A percentile compares a stretch with the other conserved stretches of the same genome.
Conservation (phyloP, 129 eudicot species). For the Escallonia rubra region DNA sequence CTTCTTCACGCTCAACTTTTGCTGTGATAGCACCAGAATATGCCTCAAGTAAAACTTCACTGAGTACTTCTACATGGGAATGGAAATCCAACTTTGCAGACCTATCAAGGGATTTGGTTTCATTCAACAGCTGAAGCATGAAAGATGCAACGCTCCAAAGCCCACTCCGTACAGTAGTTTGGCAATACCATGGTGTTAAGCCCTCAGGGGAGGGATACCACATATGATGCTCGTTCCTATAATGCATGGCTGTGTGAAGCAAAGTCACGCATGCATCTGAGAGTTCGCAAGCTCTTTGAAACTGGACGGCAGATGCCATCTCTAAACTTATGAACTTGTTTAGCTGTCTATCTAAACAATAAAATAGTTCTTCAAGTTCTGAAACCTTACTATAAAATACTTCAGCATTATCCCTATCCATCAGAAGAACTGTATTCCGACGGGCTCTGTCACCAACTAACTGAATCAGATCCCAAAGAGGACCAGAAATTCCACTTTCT, state of each 20-base stretch:
- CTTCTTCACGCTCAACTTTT: slow-evolving; percentile 79
- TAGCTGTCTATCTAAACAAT: slow-evolving; percentile 68
- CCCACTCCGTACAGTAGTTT: slow-evolving; percentile 67
- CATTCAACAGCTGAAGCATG: slow-evolving; percentile 64
- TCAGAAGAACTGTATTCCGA: slow-evolving; percentile 75
- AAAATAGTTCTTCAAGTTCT: slow-evolving; percentile 72
- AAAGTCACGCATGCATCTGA: slow-evolving; percentile 75
- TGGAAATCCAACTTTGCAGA: slow-evolving; percentile 52
- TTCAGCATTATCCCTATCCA: slow-evolving; percentile 98
- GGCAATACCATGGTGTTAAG: slow-evolving; percentile 90
- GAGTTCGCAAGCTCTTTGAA: slow-evolving; percentile 72
- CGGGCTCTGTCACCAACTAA: slow-evolving; percentile 89
- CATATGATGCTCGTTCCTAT: slow-evolving; percentile 74
- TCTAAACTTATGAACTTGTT: slow-evolving; percentile 47
- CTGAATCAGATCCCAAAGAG: slow-evolving; percentile 94
- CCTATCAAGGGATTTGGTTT: slow-evolving; percentile 41
- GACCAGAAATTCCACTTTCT: slow-evolving; percentile 52
- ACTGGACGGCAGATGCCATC: slow-evolving; percentile 45
- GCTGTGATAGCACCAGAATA: slow-evolving; percentile 83
- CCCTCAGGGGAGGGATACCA: slow-evolving; percentile 97
- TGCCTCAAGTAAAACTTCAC: slow-evolving; percentile 81
- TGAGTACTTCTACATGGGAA: slow-evolving; percentile 49
- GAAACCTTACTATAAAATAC: slow-evolving; percentile 94
- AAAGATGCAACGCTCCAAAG: slow-evolving; percentile 77
- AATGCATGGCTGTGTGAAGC: slow-evolving; percentile 51